Percentiles rank a stretch among this genome's conserved stretches.
Conservation (phyloP, 768 basidiomycete species). For the Boletus reticulatus region DNA sequence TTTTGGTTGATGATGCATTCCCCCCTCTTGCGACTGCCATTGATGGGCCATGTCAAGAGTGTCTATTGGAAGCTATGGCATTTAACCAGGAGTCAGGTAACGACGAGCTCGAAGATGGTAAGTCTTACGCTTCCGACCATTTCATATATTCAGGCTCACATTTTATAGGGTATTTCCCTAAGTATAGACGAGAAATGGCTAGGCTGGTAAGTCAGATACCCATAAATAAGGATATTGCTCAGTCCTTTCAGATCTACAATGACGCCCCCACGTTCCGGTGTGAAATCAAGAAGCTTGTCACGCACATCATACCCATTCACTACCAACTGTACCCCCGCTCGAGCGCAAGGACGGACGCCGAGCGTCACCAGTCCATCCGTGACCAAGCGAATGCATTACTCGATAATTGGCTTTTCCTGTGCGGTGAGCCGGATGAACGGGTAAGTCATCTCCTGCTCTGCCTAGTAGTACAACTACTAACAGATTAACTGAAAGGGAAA, state of each 20-base stretch:
- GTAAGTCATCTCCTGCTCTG: background rate
- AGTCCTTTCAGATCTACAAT: background rate
- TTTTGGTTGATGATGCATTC: background rate
- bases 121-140: background rate
- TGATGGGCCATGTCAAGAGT: background rate
- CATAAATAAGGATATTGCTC: background rate
- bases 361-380: background rate
- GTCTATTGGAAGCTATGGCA: background rate
- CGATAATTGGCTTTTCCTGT: background rate
- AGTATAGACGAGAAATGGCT: background rate
- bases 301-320: background rate
- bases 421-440: background rate
- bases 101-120: background rate
- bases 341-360: background rate
- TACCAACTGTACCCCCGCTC: background rate
- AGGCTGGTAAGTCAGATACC: background rate
- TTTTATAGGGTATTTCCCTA: background rate
- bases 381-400: background rate
- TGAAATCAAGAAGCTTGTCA: background rate
- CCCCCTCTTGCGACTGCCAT: background rate
- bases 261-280: background rate
- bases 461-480: no score
- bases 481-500: no score
- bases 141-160: background rate
- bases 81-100: background rate